phyloP scores from a whole-genome alignment of 140 eudicot species.

The Bidens hawaiensis region DNA sequence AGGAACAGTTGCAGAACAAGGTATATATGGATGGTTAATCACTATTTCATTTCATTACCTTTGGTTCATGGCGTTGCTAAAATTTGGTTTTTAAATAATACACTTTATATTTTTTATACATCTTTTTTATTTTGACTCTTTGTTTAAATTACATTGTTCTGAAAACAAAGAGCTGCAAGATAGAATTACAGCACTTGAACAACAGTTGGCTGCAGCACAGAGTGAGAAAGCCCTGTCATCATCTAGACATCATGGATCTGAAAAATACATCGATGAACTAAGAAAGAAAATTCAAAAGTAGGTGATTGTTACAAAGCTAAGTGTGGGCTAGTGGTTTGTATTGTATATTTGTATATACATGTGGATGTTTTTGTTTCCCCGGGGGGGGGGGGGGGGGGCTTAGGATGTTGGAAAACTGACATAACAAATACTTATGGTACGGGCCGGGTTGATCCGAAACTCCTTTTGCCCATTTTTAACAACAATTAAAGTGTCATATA shows the following conservation, averaged over 20 bases:
- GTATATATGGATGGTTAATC: constrained; percentile 22
- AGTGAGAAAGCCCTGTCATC: constrained; percentile 34
- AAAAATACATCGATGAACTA: constrained; percentile 54
- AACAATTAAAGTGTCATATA: neutral
- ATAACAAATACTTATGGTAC: neutral
- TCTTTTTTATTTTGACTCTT: constrained; percentile 8
- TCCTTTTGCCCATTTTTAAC: neutral
- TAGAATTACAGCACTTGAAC: constrained; percentile 59
- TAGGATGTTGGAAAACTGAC: too few relatives aligned
- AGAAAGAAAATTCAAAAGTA: constrained; percentile 63
- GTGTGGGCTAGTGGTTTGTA: neutral
- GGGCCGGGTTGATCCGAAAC: neutral
- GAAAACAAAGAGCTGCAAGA: constrained; percentile 77
- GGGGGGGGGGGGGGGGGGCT: neutral
- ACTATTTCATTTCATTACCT: neutral
- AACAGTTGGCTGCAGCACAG: constrained; percentile 53
- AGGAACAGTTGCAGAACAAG: constrained; percentile 85
- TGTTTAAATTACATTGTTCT: constrained; percentile 41
- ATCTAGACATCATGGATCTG: constrained; percentile 41
- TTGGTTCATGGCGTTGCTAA: too few relatives aligned
- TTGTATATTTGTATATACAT: neutral
- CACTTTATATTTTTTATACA: neutral
- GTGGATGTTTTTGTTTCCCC: neutral
- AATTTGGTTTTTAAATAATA: too few relatives aligned
- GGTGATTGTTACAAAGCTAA: constrained; percentile 35